Evolutionary conservation across 108 stramenopile genomes (phyloP).

Genomic region (Discostella pseudostelligera): DNA sequence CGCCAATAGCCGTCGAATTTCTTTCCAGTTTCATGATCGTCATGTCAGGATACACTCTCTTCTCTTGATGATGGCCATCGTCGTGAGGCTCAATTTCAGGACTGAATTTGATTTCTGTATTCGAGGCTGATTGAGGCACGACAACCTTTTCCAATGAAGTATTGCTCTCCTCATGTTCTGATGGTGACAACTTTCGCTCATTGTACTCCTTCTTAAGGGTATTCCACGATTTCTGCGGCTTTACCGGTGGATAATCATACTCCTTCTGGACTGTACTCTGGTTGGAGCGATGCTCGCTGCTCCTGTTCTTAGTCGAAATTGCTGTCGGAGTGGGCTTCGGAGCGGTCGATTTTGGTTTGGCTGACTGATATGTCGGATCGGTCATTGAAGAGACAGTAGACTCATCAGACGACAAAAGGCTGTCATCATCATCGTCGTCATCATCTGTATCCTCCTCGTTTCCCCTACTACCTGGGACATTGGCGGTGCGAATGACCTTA

Average conservation of each 20-base stretch:
- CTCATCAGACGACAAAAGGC: slow-evolving; percentile 39
- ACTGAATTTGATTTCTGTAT: background rate
- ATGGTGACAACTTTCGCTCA: background rate
- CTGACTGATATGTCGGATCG: slow-evolving; percentile 60
- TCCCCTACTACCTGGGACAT: background rate
- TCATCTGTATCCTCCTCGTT: slow-evolving; percentile 30
- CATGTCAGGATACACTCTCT: too few species aligned
- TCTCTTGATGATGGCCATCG: background rate
- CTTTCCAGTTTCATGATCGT: too few species aligned
- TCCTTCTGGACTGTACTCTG: background rate
- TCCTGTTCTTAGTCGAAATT: background rate
- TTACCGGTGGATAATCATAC: background rate
- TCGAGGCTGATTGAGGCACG: background rate
- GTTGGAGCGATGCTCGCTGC: slow-evolving; percentile 3
- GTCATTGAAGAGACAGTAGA: slow-evolving; percentile 78
- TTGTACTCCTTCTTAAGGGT: slow-evolving; percentile 4
- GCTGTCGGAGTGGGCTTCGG: background rate
- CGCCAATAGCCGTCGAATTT: too few species aligned
- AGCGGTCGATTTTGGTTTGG: background rate
- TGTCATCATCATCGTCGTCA: slow-evolving; percentile 33
- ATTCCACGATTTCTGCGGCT: slow-evolving; percentile 8
- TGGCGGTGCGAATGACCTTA: slow-evolving; percentile 9
- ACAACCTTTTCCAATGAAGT: background rate
- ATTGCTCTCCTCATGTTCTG: background rate
- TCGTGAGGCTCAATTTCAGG: slow-evolving; percentile 1